Conservation (phyloP, 1,284 basidiomycete genomes). For the Tremellales sp. region DNA sequence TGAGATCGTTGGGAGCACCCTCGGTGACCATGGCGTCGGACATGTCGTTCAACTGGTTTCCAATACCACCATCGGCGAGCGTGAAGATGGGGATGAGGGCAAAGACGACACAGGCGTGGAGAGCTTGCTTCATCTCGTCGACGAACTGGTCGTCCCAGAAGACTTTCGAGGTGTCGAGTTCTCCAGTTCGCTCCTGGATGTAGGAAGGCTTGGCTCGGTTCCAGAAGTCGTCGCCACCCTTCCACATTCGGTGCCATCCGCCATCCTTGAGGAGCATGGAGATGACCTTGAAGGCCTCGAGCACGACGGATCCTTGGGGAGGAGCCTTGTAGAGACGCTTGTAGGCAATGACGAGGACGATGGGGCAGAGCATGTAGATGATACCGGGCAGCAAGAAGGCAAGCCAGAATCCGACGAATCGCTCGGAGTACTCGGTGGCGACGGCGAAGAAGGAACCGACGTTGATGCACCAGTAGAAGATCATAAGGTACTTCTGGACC, state of each 20-base stretch:
- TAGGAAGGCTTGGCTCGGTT: slow-evolving; percentile 48
- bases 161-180: slow-evolving; percentile 40
- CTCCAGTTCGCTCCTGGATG: slow-evolving; percentile 32
- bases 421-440: slow-evolving; percentile 42
- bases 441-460: slow-evolving; percentile 45
- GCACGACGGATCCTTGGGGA: slow-evolving; percentile 51
- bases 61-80: slow-evolving; percentile 52
- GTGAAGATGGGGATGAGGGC: slow-evolving; percentile 51
- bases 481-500: slow-evolving; percentile 38
- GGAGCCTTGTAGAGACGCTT: slow-evolving; percentile 49
- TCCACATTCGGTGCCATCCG: slow-evolving; percentile 25
- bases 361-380: slow-evolving; percentile 49
- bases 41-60: slow-evolving; percentile 48
- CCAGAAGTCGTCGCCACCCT: slow-evolving; percentile 49
- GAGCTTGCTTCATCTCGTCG: slow-evolving; percentile 50
- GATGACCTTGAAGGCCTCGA: slow-evolving; percentile 42
- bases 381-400: slow-evolving; percentile 52
- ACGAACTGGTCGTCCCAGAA: slow-evolving; percentile 53
- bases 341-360: slow-evolving; percentile 47
- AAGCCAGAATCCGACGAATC: slow-evolving; percentile 49
- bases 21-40: slow-evolving; percentile 48
- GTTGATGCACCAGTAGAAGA: slow-evolving; percentile 47
- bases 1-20: slow-evolving; percentile 52
- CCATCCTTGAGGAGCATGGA: slow-evolving; percentile 23
- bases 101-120: slow-evolving; percentile 52